Percentiles rank a stretch among this genome's conserved stretches.
Conservation (phyloP, 805 yeast species). For the Sugiyamaella smithiae region DNA sequence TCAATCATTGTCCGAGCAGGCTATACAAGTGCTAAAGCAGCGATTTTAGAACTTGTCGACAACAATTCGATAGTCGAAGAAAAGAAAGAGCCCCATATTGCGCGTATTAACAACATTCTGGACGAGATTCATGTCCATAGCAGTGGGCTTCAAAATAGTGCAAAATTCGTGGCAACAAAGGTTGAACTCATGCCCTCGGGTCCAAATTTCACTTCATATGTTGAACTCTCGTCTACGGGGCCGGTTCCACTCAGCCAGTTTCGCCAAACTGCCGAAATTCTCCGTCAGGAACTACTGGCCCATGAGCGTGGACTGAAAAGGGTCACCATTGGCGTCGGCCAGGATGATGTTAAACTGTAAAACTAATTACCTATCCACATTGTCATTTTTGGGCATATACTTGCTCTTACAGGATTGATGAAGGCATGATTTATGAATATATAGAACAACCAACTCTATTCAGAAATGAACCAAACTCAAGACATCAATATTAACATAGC, state of each 20-base stretch:
- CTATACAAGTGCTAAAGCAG: conserved; percentile 61
- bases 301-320: conserved; percentile 14
- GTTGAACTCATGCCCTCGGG: conserved; percentile 26
- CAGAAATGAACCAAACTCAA: too few species aligned
- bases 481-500: too few species aligned
- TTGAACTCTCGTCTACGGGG: conserved; percentile 10
- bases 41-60: conserved; percentile 78
- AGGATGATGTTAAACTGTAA: not conserved
- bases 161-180: conserved; percentile 14
- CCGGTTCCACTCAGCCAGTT: conserved; percentile 9
- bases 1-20: conserved; percentile 82
- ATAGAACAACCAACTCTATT: too few species aligned
- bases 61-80: conserved; percentile 29
- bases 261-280: conserved; percentile 5
- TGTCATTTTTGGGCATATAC: too few species aligned
- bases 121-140: conserved; percentile 7
- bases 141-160: conserved; percentile 3
- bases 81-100: not conserved
- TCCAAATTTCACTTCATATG: conserved; percentile 18
- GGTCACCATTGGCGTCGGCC: conserved; percentile 8
- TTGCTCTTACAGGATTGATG: too few species aligned
- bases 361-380: too few species aligned
- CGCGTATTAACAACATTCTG: conserved; percentile 13
- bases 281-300: conserved; percentile 10
- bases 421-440: not conserved